Percentiles rank a stretch among this genome's conserved stretches.
Conservation (phyloP, 164 flowering plant species). For the Magnolia changhungtana region DNA sequence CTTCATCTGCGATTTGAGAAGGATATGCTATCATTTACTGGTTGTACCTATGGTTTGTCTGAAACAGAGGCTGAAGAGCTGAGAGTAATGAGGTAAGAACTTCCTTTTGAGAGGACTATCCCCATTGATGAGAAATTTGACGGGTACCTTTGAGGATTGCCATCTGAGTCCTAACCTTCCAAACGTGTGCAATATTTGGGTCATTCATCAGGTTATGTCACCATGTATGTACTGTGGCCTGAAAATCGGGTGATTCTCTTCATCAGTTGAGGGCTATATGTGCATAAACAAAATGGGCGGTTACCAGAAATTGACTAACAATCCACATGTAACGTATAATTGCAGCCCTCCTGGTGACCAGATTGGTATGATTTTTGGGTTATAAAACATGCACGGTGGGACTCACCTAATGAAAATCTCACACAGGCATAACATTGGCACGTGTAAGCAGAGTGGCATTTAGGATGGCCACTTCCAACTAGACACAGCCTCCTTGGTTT, state of each 20-base stretch:
- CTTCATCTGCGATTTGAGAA: constrained; percentile 95
- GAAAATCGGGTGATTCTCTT: neutral
- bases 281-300: neutral
- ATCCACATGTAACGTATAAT: neutral
- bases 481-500: neutral
- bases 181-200: neutral
- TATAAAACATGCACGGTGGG: neutral
- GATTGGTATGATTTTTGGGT: too few species aligned
- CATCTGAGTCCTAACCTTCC: neutral
- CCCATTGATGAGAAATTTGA: neutral
- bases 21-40: constrained; percentile 94
- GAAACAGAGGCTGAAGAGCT: constrained; percentile 80
- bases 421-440: neutral
- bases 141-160: neutral
- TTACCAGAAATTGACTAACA: neutral
- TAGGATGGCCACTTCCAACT: neutral
- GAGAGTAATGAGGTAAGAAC: constrained; percentile 68
- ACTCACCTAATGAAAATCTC: neutral
- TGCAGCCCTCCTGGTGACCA: neutral
- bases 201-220: neutral
- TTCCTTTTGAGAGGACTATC: neutral
- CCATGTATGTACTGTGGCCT: neutral
- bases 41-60: constrained; percentile 83
- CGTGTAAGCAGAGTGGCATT: neutral
- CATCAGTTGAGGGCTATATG: neutral